phyloP scores from a whole-genome alignment of 768 basidiomycete genomes.

The Suillus variegatus region DNA sequence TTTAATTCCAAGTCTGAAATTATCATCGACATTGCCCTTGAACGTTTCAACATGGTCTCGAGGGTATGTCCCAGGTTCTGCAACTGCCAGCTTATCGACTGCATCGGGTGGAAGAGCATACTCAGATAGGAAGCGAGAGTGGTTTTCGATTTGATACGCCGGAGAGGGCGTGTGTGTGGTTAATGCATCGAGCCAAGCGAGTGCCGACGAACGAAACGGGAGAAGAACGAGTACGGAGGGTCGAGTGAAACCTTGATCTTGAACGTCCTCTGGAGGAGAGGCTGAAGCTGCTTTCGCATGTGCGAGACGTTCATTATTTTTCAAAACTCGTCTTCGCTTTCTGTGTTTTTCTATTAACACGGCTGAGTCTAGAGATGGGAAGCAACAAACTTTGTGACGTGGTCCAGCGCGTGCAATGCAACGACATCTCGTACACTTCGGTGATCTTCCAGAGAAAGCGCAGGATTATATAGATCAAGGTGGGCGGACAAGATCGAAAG shows the following conservation, averaged over 20 bases:
- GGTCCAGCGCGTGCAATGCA: conserved; percentile 82
- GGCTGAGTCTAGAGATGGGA: background rate
- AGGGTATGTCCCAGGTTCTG: conserved; percentile 78
- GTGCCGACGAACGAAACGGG: conserved; percentile 89
- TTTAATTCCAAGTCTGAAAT: conserved; percentile 90
- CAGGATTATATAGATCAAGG: conserved; percentile 76
- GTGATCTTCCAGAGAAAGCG: conserved; percentile 64
- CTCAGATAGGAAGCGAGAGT: conserved; percentile 76
- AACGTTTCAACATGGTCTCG: conserved; percentile 91
- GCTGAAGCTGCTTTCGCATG: conserved; percentile 60
- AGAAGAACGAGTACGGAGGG: conserved; percentile 91
- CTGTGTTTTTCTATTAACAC: conserved; percentile 40
- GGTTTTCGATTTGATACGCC: conserved; percentile 85
- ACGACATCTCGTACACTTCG: conserved; percentile 65
- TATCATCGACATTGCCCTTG: conserved; percentile 96
- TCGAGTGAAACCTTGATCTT: conserved; percentile 98
- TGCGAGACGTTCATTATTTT: conserved; percentile 92
- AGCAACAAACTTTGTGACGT: conserved; percentile 73
- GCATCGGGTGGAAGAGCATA: conserved; percentile 81
- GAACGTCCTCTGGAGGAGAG: conserved; percentile 70
- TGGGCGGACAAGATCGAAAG: conserved; percentile 67
- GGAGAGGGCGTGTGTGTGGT: conserved; percentile 73
- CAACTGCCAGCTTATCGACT: conserved; percentile 76
- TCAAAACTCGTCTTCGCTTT: conserved; percentile 86
- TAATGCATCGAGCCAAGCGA: conserved; percentile 80